Conservation (phyloP, 1,284 basidiomycete genomes). For the Moesziomyces globuligerus region DNA sequence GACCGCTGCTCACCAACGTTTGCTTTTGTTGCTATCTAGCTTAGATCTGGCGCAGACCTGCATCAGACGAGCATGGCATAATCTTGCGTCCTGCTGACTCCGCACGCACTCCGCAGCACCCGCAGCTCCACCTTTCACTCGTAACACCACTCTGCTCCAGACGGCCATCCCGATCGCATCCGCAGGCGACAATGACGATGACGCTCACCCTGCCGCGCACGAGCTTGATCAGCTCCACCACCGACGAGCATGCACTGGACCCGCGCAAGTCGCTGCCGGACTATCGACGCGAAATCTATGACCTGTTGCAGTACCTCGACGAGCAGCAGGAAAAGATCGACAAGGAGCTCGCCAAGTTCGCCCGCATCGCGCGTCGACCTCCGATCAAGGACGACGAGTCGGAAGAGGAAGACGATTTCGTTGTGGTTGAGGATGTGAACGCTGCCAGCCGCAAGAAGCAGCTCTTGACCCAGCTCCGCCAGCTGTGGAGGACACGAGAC, state of each 20-base stretch:
- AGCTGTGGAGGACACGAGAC: slow-evolving; percentile 38
- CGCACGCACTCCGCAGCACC: not conserved
- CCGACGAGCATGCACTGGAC: slow-evolving; percentile 27
- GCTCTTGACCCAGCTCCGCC: slow-evolving; percentile 37
- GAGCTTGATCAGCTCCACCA: not conserved
- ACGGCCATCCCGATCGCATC: not conserved
- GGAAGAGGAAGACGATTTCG: slow-evolving; percentile 40
- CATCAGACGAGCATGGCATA: not conserved
- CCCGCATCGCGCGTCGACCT: slow-evolving; percentile 7
- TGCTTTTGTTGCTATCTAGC: no score
- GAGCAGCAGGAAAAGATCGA: slow-evolving; percentile 49
- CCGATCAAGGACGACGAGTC: slow-evolving; percentile 13
- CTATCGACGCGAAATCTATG: slow-evolving; percentile 49
- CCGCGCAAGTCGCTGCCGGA: slow-evolving; percentile 40
- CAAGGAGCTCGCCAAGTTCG: slow-evolving; percentile 27
- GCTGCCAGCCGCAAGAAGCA: slow-evolving; percentile 26
- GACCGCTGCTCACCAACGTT: not conserved
- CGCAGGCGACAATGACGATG: not conserved
- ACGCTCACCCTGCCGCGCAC: not conserved
- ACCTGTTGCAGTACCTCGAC: slow-evolving; percentile 42
- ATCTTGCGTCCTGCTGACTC: no score
- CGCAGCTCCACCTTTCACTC: not conserved
- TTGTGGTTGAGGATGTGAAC: slow-evolving; percentile 41
- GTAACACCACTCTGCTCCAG: not conserved
- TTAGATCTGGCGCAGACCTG: not conserved